A percentile compares a stretch with the other conserved stretches of the same genome.
Evolutionary conservation across 1,139 yeast species (phyloP).

Genomic region (Taphrina sp.): DNA sequence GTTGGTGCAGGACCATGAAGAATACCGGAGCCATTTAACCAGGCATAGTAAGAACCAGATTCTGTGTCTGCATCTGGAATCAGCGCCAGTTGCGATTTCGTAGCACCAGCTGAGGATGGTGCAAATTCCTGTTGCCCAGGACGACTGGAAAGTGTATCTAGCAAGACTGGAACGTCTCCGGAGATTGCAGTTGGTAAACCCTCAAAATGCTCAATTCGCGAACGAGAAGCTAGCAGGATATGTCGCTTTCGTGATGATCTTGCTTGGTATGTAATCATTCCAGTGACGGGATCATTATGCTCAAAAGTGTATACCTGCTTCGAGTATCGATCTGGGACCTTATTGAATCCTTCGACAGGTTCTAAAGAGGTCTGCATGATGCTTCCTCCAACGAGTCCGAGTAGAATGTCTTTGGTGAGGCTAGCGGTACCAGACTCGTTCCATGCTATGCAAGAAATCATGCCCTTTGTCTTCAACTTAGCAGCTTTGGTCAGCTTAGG

Average conservation of each 20-base stretch:
- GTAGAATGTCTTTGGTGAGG: conserved; percentile 18
- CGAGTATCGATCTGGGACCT: conserved; percentile 20
- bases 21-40: conserved; percentile 16
- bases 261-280: background rate
- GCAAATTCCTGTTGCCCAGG: conserved; percentile 17
- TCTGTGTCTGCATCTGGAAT: background rate
- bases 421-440: conserved; percentile 8
- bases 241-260: background rate
- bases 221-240: conserved; percentile 1
- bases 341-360: conserved; percentile 25
- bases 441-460: conserved; percentile 22
- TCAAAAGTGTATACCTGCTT: conserved; percentile 9
- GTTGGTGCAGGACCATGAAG: conserved; percentile 21
- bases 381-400: conserved; percentile 11
- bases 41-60: conserved; percentile 8
- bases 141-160: background rate
- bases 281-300: conserved; percentile 5
- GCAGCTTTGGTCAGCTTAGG: conserved; percentile 46
- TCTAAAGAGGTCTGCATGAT: conserved; percentile 19
- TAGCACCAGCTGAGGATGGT: background rate
- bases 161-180: conserved; percentile 7
- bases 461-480: conserved; percentile 49
- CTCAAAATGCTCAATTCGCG: conserved; percentile 3
- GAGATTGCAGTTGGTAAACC: background rate
- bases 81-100: conserved; percentile 1